phyloP scores from a whole-genome alignment of 2,329 filamentous ascomycete species.

The Pseudocercospora fuligena region DNA sequence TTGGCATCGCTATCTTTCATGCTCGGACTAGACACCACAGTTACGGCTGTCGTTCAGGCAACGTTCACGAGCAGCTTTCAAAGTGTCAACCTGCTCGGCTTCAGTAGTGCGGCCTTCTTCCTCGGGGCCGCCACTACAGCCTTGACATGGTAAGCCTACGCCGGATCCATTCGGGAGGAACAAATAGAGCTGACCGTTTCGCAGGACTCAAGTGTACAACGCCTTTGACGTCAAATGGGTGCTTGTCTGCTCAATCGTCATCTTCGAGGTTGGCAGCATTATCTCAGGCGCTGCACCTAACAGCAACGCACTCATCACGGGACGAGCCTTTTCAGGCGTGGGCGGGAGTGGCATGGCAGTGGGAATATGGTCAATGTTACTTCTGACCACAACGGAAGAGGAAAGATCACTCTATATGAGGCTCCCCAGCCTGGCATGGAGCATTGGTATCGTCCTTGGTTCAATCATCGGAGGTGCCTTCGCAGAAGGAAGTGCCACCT shows the following conservation, averaged over 20 bases:
- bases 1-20: slow-evolving; percentile 15
- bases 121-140: slow-evolving; percentile 12
- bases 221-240: slow-evolving; percentile 18
- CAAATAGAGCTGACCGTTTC: not conserved
- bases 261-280: slow-evolving; percentile 38
- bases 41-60: slow-evolving; percentile 19
- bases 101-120: slow-evolving; percentile 15
- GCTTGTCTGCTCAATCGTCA: slow-evolving; percentile 15
- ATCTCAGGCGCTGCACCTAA: slow-evolving; percentile 43
- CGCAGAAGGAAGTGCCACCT: slow-evolving; percentile 15
- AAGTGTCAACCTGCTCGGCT: slow-evolving; percentile 14
- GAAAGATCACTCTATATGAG: slow-evolving; percentile 14
- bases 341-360: slow-evolving; percentile 48
- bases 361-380: slow-evolving; percentile 17
- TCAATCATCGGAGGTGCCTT: slow-evolving; percentile 22
- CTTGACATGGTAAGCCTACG: slow-evolving; percentile 15
- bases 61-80: slow-evolving; percentile 11
- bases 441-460: slow-evolving; percentile 19
- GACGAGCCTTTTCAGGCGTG: slow-evolving; percentile 41
- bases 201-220: slow-evolving; percentile 17
- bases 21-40: slow-evolving; percentile 17
- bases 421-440: slow-evolving; percentile 11
- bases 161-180: not conserved
- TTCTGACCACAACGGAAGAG: slow-evolving; percentile 17
- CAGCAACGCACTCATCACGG: slow-evolving; percentile 39